Evolutionary conservation across 495 filamentous ascomycete genomes (phyloP), one percentile per base, ranked within the genome.

Genomic region (Geopyxis carbonaria): DNA sequence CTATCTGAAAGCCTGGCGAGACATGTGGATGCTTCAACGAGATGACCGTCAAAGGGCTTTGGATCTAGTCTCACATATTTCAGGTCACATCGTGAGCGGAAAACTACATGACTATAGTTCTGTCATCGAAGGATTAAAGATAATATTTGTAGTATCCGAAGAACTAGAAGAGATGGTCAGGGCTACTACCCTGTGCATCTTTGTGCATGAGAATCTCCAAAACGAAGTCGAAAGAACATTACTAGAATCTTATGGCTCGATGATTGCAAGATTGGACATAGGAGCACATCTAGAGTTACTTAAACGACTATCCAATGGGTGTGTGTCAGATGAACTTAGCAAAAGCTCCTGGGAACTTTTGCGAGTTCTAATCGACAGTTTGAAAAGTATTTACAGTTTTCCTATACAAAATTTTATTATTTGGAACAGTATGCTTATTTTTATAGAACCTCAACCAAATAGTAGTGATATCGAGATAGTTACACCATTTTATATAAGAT

Each of bases 61-160:
- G 34, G 19, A 40, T 6, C 2, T 44, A 11, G 42, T 24, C 14
- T 14, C 16, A 11, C n/a, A 19, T 16, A 18, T 28, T 15, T 16
- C 14, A 20, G 27, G 8, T 19, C 15, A 18, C 0, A 25, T 29
- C 24, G 30, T n/a, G 0, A 13, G 15, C 1, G 0, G 21, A 13
- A 36, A 32, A 24, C 16, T 34, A 4, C 8, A 7, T 7, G 36
- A 39, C 22, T 15, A 22, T 28, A 25, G 30, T 11, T 10, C 10
- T 29, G 36, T 29, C 5, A 25, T 40, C 18, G 51, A 54, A 25
- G 35, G 42, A 3, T 11, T 36, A 14, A 33, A 42, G 39, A 22
- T 54, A 16, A 39, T 54, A 24, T 54, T 40, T 23, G 30, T 34
- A 21, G 42, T 43, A 27, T 40, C 50, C 5, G 42, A 37, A 19